A percentile compares a stretch with the other conserved stretches of the same genome.
Conservation (phyloP, 2,329 filamentous ascomycete genomes). For the Coniochaeta sp. region DNA sequence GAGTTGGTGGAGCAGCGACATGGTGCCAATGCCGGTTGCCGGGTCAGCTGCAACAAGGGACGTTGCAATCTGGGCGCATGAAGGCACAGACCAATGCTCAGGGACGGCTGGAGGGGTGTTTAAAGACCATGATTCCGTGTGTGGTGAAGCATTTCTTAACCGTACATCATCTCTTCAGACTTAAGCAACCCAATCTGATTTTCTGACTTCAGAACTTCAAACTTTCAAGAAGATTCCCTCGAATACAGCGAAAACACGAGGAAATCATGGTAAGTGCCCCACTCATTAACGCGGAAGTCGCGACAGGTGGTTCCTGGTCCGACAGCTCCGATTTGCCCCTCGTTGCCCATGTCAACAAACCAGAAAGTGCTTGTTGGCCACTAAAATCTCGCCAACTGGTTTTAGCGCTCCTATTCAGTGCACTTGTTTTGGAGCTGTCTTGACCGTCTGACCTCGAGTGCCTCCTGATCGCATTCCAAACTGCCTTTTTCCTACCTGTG, state of each 20-base stretch:
- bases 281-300: slow-evolving; percentile 1
- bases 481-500: neutral
- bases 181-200: neutral
- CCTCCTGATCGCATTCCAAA: neutral
- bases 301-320: neutral
- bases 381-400: slow-evolving; percentile 6
- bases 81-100: slow-evolving; percentile 13
- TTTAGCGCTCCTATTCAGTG: neutral
- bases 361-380: slow-evolving; percentile 5
- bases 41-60: neutral
- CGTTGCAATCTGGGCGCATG: slow-evolving; percentile 5
- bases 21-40: slow-evolving; percentile 2
- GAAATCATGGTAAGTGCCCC: neutral
- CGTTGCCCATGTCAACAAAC: slow-evolving; percentile 15
- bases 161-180: neutral
- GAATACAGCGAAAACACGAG: neutral
- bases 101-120: neutral
- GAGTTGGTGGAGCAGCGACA: neutral
- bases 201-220: neutral
- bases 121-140: neutral
- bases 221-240: neutral
- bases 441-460: neutral
- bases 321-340: slow-evolving; percentile 1
- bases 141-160: neutral
- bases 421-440: neutral